These are phyloP conservation scores for Leucaena leucocephala DNA, from an alignment of 306 rosid genomes.

Conservation along the genomic window DNA sequence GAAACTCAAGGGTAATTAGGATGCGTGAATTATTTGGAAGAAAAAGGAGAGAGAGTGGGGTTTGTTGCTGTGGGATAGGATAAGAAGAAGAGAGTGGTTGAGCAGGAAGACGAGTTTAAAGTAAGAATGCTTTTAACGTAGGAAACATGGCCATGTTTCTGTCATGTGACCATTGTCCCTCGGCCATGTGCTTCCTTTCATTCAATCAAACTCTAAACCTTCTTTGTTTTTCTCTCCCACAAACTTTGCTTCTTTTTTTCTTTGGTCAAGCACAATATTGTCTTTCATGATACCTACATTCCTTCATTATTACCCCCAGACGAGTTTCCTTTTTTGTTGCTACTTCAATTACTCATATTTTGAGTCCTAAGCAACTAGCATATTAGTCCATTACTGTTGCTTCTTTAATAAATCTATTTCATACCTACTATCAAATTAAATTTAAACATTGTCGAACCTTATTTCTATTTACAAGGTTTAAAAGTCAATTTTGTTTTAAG, in stretches of 20 bases:
- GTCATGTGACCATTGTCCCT: slow-evolving; percentile 62
- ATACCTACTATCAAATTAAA: too few relatives aligned
- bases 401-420: too few relatives aligned
- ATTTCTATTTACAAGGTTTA: background rate
- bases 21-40: background rate
- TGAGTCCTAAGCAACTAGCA: background rate
- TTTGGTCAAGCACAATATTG: background rate
- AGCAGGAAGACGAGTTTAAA: background rate
- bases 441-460: too few relatives aligned
- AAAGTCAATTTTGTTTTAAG: too few relatives aligned
- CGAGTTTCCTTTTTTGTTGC: background rate
- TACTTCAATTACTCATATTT: background rate
- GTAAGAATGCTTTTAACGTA: slow-evolving; percentile 43
- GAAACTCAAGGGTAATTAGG: background rate
- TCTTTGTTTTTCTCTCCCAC: background rate
- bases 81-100: background rate
- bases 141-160: slow-evolving; percentile 62
- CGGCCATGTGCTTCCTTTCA: slow-evolving; percentile 55
- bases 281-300: background rate
- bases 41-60: background rate
- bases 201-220: too few relatives aligned
- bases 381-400: background rate
- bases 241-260: background rate
- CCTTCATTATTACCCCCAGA: background rate
- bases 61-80: background rate